Conservation (phyloP, 257 asterid genomes). For the Solanum bulbocastanum region DNA sequence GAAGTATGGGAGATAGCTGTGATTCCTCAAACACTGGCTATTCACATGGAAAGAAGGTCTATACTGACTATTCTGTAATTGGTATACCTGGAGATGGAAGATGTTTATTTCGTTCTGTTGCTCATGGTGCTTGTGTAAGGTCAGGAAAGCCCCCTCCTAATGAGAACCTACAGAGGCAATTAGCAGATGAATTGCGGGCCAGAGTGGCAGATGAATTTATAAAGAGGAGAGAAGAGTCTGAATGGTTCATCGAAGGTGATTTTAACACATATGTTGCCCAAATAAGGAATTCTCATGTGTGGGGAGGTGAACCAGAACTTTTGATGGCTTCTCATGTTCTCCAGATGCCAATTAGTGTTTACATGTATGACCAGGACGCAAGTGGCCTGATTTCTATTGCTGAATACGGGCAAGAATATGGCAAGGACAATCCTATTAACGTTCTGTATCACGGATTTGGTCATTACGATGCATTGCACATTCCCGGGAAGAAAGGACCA, state of each 20-base stretch:
- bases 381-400: slow-evolving; percentile 83
- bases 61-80: slow-evolving; percentile 61
- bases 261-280: slow-evolving; percentile 63
- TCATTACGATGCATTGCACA: slow-evolving; percentile 75
- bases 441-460: slow-evolving; percentile 86
- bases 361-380: slow-evolving; percentile 61
- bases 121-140: slow-evolving; percentile 83
- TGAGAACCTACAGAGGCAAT: slow-evolving; percentile 61
- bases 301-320: slow-evolving; percentile 99
- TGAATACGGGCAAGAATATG: slow-evolving; percentile 87
- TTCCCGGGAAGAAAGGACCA: slow-evolving; percentile 35
- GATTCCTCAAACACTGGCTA: slow-evolving; percentile 15
- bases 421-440: slow-evolving; percentile 61
- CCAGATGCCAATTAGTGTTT: slow-evolving; percentile 72
- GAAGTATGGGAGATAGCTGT: slow-evolving; percentile 17
- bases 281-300: slow-evolving; percentile 74
- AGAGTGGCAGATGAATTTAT: slow-evolving; percentile 79
- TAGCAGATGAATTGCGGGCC: slow-evolving; percentile 82
- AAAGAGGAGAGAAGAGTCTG: slow-evolving; percentile 81
- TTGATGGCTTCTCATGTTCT: slow-evolving; percentile 95
- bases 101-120: slow-evolving; percentile 93
- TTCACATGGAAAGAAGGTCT: slow-evolving; percentile 55
- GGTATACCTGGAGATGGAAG: slow-evolving; percentile 99
- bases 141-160: slow-evolving; percentile 69
- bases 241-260: slow-evolving; percentile 88